These are phyloP conservation scores for Tricholoma hemisulphureum DNA, from an alignment of 768 basidiomycete genomes.

Conservation along the genomic window DNA sequence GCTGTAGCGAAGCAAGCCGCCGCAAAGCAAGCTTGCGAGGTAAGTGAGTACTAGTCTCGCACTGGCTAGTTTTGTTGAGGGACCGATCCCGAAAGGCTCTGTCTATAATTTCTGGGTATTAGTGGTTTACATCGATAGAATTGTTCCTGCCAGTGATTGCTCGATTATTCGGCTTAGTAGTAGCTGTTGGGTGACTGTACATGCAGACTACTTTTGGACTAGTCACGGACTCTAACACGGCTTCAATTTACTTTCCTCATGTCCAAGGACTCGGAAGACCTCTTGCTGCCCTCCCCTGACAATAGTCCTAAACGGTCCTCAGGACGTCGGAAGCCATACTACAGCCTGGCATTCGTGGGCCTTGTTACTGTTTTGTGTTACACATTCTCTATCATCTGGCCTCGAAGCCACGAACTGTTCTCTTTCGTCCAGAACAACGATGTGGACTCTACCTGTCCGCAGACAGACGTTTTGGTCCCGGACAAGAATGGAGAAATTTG, in stretches of 20 bases:
- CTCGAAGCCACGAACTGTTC: background rate
- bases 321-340: background rate
- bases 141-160: too few species aligned
- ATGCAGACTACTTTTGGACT: too few species aligned
- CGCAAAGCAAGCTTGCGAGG: conserved; percentile 22
- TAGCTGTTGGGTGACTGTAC: background rate
- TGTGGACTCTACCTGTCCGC: conserved; percentile 30
- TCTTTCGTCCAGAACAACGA: background rate
- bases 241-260: background rate
- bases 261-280: background rate
- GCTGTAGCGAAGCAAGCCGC: conserved; percentile 18
- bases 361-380: background rate
- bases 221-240: too few species aligned
- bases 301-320: background rate
- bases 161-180: too few species aligned
- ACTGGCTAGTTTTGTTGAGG: background rate
- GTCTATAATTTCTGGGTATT: background rate
- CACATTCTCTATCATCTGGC: background rate
- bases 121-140: too few species aligned
- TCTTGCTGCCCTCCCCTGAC: background rate
- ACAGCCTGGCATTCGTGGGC: background rate
- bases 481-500: conserved; percentile 38
- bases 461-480: conserved; percentile 40
- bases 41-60: background rate
- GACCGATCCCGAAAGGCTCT: conserved; percentile 6